Conservation (phyloP, 2,329 filamentous ascomycete species). For the Colletotrichum gigasporum region DNA sequence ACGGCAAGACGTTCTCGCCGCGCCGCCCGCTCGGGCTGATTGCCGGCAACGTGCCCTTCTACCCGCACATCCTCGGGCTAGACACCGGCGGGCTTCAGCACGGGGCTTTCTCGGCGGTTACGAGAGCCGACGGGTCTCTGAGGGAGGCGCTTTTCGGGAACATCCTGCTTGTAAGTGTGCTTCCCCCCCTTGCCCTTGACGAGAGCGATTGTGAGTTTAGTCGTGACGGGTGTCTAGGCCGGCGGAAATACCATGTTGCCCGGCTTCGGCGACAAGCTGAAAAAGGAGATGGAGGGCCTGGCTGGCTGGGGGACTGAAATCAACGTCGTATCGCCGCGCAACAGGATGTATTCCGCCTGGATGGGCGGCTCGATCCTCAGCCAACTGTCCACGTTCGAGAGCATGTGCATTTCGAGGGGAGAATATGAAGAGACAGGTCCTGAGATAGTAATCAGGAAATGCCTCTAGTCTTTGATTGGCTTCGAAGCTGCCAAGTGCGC, state of each 20-base stretch:
- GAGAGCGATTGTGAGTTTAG: background rate
- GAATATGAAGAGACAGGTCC: slow-evolving; percentile 10
- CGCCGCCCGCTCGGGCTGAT: slow-evolving; percentile 1
- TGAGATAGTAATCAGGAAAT: background rate
- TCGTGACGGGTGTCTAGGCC: background rate
- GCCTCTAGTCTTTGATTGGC: background rate
- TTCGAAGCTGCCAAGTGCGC: background rate
- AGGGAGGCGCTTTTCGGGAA: background rate
- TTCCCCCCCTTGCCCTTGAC: background rate
- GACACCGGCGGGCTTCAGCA: background rate
- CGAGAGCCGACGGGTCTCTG: background rate
- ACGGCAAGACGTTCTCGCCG: background rate
- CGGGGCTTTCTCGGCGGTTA: background rate
- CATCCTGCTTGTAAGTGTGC: background rate
- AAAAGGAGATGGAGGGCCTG: background rate
- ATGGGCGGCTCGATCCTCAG: slow-evolving; percentile 6
- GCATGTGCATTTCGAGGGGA: background rate
- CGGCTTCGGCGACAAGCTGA: background rate
- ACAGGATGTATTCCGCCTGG: background rate
- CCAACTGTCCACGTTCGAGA: background rate
- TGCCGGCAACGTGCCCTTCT: background rate
- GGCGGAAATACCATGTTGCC: slow-evolving; percentile 4
- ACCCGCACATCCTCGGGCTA: background rate
- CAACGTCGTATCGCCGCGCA: background rate
- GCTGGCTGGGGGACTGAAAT: background rate